Percentiles rank a stretch among this genome's conserved stretches.
phyloP scores from a whole-genome alignment of 225 moss, liverwort and hornwort genomes.

The Marchantia polymorpha region DNA sequence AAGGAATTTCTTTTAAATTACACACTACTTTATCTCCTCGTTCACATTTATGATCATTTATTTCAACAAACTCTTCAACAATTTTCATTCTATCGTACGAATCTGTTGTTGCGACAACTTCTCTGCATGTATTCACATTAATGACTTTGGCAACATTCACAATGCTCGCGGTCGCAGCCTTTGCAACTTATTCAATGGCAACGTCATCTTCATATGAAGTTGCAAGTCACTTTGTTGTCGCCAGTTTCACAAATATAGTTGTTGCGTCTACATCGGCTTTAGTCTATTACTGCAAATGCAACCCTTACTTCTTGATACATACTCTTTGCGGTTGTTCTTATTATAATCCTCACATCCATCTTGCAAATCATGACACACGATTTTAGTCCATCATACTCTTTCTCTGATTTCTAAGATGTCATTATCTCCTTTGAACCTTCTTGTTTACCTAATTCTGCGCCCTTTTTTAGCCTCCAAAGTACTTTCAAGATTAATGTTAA shows the following conservation, averaged over 20 bases:
- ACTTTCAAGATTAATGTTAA: too few species aligned
- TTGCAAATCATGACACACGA: constrained; percentile 63
- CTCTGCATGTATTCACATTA: constrained; percentile 49
- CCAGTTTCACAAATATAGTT: constrained; percentile 78
- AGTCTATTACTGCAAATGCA: constrained; percentile 82
- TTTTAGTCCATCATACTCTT: constrained; percentile 48
- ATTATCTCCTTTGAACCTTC: constrained; percentile 6
- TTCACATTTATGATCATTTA: constrained; percentile 66
- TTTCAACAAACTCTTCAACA: constrained; percentile 49
- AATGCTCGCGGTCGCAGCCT: constrained; percentile 87
- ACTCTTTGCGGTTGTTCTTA: constrained; percentile 72
- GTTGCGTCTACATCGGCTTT: constrained; percentile 98
- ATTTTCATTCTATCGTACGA: constrained; percentile 48
- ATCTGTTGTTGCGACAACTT: neutral
- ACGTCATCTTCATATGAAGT: constrained; percentile 51
- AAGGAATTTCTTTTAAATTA: constrained; percentile 65
- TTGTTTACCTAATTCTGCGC: constrained; percentile 36
- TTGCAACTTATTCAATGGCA: constrained; percentile 76
- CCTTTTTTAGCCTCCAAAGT: constrained; percentile 30
- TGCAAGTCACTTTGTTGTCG: constrained; percentile 72
- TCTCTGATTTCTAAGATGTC: constrained; percentile 50
- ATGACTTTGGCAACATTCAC: constrained; percentile 91
- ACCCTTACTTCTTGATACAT: constrained; percentile 91
- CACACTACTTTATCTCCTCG: constrained; percentile 59
- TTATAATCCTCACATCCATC: constrained; percentile 66